Evolutionary conservation across 345 rosid species (phyloP).

Genomic region (Salix purpurea): DNA sequence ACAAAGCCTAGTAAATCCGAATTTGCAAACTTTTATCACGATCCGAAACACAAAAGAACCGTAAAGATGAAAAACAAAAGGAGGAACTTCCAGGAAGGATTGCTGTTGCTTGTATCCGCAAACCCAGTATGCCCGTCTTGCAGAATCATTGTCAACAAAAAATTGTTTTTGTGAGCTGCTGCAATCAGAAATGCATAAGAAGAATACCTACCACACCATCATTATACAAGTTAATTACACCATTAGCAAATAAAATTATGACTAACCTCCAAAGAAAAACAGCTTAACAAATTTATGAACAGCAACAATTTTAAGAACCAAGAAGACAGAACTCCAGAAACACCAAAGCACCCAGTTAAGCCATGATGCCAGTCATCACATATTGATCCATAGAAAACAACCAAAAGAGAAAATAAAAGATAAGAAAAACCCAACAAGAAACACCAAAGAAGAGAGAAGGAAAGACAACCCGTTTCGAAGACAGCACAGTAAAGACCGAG

Average conservation of each 20-base stretch:
- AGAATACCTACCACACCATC: slow-evolving; percentile 27
- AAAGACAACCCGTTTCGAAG: slow-evolving; percentile 22
- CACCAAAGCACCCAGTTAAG: not conserved
- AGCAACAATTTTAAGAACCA: not conserved
- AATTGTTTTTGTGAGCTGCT: slow-evolving; percentile 52
- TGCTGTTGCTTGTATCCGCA: slow-evolving; percentile 38
- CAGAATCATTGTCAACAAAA: slow-evolving; percentile 67
- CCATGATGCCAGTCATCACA: not conserved
- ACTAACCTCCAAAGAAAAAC: not conserved
- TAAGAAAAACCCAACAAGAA: too few species aligned
- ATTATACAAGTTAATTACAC: slow-evolving; percentile 8
- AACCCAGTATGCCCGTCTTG: slow-evolving; percentile 51
- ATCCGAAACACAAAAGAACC: slow-evolving; percentile 46
- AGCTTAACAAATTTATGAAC: not conserved
- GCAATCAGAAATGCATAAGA: slow-evolving; percentile 58
- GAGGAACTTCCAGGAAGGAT: slow-evolving; percentile 65
- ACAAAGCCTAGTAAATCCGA: slow-evolving; percentile 23
- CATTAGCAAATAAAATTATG: not conserved
- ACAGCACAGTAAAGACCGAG: slow-evolving; percentile 4
- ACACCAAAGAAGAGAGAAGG: not conserved
- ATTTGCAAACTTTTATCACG: slow-evolving; percentile 32
- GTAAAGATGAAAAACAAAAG: slow-evolving; percentile 58
- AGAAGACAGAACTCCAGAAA: not conserved
- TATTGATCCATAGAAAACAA: not conserved
- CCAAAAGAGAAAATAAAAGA: too few species aligned